Evolutionary conservation across 768 basidiomycete species (phyloP).

Genomic region (Pisolithus orientalis): DNA sequence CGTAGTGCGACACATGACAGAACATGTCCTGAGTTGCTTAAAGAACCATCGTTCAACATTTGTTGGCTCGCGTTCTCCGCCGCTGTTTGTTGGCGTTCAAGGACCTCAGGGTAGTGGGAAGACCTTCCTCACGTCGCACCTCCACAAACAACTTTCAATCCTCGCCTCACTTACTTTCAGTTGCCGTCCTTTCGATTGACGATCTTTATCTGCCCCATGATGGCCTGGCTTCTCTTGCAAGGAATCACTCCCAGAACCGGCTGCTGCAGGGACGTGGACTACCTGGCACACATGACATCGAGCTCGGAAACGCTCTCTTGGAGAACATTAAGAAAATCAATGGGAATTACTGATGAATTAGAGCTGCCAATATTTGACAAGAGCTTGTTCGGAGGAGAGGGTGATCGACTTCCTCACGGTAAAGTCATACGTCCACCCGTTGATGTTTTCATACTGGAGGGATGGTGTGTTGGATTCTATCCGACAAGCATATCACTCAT

Average conservation of each 20-base stretch:
- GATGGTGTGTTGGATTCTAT: slow-evolving; percentile 91
- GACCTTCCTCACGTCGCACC: slow-evolving; percentile 63
- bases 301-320: slow-evolving; percentile 53
- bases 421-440: slow-evolving; percentile 43
- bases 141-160: slow-evolving; percentile 39
- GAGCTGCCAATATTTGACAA: slow-evolving; percentile 85
- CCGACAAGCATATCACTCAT: slow-evolving; percentile 51
- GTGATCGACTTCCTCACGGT: slow-evolving; percentile 59
- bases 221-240: slow-evolving; percentile 50
- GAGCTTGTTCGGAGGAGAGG: slow-evolving; percentile 71
- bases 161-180: slow-evolving; percentile 45
- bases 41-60: slow-evolving; percentile 21
- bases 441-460: slow-evolving; percentile 89
- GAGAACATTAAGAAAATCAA: slow-evolving; percentile 41
- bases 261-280: slow-evolving; percentile 83
- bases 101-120: slow-evolving; percentile 96
- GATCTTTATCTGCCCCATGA: slow-evolving; percentile 81
- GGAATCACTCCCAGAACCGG: slow-evolving; percentile 43
- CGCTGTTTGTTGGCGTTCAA: slow-evolving; percentile 83
- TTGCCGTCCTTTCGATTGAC: slow-evolving; percentile 69
- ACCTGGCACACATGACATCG: slow-evolving; percentile 87
- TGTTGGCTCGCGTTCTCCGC: slow-evolving; percentile 25
- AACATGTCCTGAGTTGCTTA: slow-evolving; percentile 36
- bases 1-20: slow-evolving; percentile 32
- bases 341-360: slow-evolving; percentile 23